Evolutionary conservation across 2,329 filamentous ascomycete species (phyloP), one percentile per base, ranked within the genome.

Genomic region (Exophiala sideris): DNA sequence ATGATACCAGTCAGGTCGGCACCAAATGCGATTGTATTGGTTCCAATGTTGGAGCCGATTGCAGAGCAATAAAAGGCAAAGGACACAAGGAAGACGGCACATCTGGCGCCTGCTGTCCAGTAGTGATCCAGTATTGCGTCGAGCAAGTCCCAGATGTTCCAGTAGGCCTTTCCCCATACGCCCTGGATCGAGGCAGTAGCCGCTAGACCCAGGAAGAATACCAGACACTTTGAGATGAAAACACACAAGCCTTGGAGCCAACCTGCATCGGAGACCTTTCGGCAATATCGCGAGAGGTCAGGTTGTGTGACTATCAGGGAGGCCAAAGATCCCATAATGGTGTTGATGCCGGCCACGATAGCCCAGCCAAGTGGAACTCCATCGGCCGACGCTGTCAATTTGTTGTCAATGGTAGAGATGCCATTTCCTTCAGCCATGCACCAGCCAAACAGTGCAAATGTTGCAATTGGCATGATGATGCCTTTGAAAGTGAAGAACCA

Each of bases 121-220:
- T 70, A 71, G 24, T 68, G 65, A n/a, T 70, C 68, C 6, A 76
- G 66, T 5, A 76, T 72, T 1, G 66, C 65, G 21, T 64, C 64
- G 46, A 71, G 70, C 12, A 76, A 66, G 56, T 76, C 73, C 73
- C 73, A 76, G 1, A 73, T 63, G 49, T 76, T 76, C 74, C 73
- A 77, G 59, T 73, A 72, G 2, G 68, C 67, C 7, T 67, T 67
- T 2, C 73, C 72, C 8, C 65, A 47, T 32, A 68, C 68, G 3
- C 62, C 66, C 1, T 63, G 58, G 2, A 69, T 65, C n/a, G 71
- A 70, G 1, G 70, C 69, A 9, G 72, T 75, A 0, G 71, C 71
- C 3, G 66, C 67, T 12, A 71, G 66, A 10, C 73, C 72, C 5
- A 76, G 62, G 44, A 74, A 69, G 58, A 75, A 73, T 34, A 75